These are phyloP conservation scores for Thermoascus crustaceus DNA, from an alignment of 2,329 filamentous ascomycete species.

Conservation along the genomic window DNA sequence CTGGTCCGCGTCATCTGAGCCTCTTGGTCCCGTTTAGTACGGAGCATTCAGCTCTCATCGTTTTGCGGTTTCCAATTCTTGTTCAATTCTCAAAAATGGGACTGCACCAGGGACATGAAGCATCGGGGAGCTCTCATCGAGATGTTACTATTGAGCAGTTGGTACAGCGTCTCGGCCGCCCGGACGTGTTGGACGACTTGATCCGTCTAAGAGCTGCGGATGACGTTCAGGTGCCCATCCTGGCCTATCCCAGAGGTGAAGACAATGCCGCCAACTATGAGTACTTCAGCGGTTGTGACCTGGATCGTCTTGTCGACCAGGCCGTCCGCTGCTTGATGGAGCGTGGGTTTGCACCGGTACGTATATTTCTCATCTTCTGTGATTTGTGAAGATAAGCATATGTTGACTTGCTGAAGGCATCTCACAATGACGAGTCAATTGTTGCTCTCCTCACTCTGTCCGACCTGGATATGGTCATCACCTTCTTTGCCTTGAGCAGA, in stretches of 20 bases:
- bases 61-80: neutral
- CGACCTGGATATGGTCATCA: constrained; percentile 35
- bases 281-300: constrained; percentile 34
- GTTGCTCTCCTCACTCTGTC: constrained; percentile 36
- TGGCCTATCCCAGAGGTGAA: constrained; percentile 32
- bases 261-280: constrained; percentile 29
- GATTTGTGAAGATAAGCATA: neutral
- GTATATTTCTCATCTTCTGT: constrained; percentile 2
- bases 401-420: constrained; percentile 4
- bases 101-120: neutral
- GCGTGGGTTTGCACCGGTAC: constrained; percentile 20
- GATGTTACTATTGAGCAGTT: constrained; percentile 9
- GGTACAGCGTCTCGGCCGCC: constrained; percentile 28
- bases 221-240: constrained; percentile 31
- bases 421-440: constrained; percentile 11
- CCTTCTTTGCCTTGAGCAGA: constrained; percentile 39
- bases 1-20: too few relatives aligned
- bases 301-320: constrained; percentile 36
- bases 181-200: constrained; percentile 36
- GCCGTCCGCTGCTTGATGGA: constrained; percentile 23
- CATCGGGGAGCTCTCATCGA: neutral
- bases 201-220: constrained; percentile 33
- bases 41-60: too few relatives aligned
- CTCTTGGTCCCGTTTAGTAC: too few relatives aligned
- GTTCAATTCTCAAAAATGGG: neutral